These are phyloP conservation scores for Lagenaria siceraria DNA, from an alignment of 306 rosid genomes.

Conservation along the genomic window DNA sequence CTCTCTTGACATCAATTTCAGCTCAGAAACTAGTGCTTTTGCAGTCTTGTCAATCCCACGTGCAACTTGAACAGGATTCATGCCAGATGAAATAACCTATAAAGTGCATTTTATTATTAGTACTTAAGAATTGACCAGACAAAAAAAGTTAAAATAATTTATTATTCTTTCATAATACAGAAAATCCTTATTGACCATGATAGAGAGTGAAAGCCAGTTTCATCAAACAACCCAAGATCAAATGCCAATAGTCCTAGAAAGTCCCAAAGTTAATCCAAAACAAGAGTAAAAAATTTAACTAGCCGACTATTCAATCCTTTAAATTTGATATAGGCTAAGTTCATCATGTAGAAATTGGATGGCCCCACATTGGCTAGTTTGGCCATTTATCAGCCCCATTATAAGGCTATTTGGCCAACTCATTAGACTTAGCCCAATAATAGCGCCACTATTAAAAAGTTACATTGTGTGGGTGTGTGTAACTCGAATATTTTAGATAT, in stretches of 20 bases:
- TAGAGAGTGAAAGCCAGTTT: not conserved
- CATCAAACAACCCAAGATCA: not conserved
- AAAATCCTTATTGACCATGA: not conserved
- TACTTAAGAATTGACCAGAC: not conserved
- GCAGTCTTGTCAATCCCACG: conserved; percentile 90
- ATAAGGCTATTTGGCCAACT: not conserved
- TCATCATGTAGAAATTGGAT: not conserved
- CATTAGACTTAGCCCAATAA: not conserved
- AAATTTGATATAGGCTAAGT: not conserved
- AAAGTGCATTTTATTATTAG: conserved; percentile 6
- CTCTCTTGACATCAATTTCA: conserved; percentile 63
- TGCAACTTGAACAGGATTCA: conserved; percentile 84
- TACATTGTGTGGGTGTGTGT: not conserved
- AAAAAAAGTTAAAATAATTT: not conserved
- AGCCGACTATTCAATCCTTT: not conserved
- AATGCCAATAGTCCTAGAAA: not conserved
- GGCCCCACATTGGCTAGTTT: not conserved
- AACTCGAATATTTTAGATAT: not conserved
- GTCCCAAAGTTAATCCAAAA: not conserved
- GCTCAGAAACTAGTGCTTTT: conserved; percentile 66
- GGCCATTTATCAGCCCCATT: not conserved
- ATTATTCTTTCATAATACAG: not conserved
- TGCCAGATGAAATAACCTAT: conserved; percentile 80
- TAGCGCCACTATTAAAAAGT: not conserved
- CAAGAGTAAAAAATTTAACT: not conserved